Base-by-base conservation (phyloP, 192 early-diverging fungal genomes). In the Linnemannia exigua region DNA sequence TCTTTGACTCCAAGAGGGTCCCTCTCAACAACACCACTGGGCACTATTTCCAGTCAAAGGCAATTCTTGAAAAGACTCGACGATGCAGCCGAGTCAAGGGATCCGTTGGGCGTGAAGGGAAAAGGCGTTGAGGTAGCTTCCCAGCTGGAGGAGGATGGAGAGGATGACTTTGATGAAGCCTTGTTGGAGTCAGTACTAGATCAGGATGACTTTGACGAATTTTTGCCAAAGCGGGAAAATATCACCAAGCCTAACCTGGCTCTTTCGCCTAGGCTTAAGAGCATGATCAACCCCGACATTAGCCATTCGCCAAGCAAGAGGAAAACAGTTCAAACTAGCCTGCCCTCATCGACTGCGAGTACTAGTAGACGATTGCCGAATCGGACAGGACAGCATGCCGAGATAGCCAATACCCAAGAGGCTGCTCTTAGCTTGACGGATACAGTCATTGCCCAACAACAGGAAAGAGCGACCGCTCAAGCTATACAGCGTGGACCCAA, bases 181-280 rank as follows among this genome's bases (percentile, higher is more conserved):
- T 48, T 74, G 22, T 58, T 77, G 69, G 76, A 83, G 28, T 19
- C 48, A 8, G 35, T 75, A 4, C 17, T 81, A 25, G 80, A 76
- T 31, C 11, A 52, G 20, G 66, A 69, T 17, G 76, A 77, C 14
- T 70, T 75, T 25, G 74, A 61, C 2, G 67, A 46, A 20, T 31
- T 47, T 16, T 70, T 70, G 15, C 46, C 70, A 22, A 61, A 66
- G 37, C 58, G 17, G 1, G 58, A 63, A 3, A 28, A 25, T 31
- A 33, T 33, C 28, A 14, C 25, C 58, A 63, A 63, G 31, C 58
- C 58, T 25, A 25, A 31, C 58, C 44, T 33, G 19, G 37, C 47
- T 33, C 33, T 46, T 25, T 36, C 48, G 20, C 47, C 48, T 17
- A 74, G 47, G 31, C 20, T 51, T 15, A 48, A 33, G 46, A 19